Evolutionary conservation across 2,329 filamentous ascomycete genomes (phyloP), one percentile per base, ranked within the genome.

Genomic region (Malbranchea zuffiana): DNA sequence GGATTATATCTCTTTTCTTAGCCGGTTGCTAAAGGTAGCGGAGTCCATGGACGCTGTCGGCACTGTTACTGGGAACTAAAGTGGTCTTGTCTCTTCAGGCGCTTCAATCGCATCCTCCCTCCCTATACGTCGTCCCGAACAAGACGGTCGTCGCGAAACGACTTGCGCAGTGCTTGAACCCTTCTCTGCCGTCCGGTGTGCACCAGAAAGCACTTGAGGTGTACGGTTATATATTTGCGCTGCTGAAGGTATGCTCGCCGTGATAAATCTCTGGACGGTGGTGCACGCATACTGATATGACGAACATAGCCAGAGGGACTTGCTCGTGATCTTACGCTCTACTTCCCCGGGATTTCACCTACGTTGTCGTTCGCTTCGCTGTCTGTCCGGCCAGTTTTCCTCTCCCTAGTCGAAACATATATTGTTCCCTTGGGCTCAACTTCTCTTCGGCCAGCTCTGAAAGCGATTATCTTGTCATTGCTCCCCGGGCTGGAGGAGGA

Each of bases 151-250:
- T 98, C 54, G 82, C 90, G 52, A 90, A 92, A 61, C 82, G 88
- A 51, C 70, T 98, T 41, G 82, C 90, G 28, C 90, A 98, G 71
- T 98, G 90, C 56, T 71, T 98, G 47, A 93, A 95, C 56, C 87
- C 90, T 24, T 79, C 83, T 13, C 67, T 98, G 35, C 90, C 90
- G 10, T 95, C 90, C 0, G 90, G 90, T 18, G 92, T 98, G 12
- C 90, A 98, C 62, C 92, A 98, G 60, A 98, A 96, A 59, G 78
- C 90, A 1, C 72, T 98, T 39, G 90, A 98, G 60, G 83, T 96
- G 27, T 98, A 98, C 59, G 76, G 71, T 31, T 85, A 85, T 54
- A 78, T 96, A 46, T 98, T 98, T 55, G 75, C 78, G 13, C 72
- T 85, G 46, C 85, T 98, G 50, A 83, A 85, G 38, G 78, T 74